Evolutionary conservation across 371 early-diverging fungal genomes (phyloP), one percentile per base, ranked within the genome.

Genomic region (Basidiobolus heterosporus): DNA sequence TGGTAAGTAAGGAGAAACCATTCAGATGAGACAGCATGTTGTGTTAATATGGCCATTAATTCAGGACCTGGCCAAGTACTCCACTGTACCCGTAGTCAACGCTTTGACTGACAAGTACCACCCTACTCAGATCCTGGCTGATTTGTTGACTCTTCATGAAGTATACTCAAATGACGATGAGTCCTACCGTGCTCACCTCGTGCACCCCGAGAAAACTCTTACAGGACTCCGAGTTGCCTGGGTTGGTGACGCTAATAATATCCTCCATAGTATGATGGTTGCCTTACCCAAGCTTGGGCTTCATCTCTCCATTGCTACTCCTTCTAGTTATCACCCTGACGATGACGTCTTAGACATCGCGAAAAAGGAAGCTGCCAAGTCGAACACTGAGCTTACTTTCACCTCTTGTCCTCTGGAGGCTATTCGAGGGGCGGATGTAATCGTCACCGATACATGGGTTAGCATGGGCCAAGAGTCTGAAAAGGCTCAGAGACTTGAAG

Each of bases 211-310:
- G 14, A 64, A 77, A 38, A 72, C 74, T 0, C 56, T 87, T 22
- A 66, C 67, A 14, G 78, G 78, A 0, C 60, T 85, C 13, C 75
- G 74, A 22, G 77, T 91, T 15, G 90, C 92, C 11, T 96, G 95
- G 94, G 80, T 96, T 5, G 97, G 97, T 44, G 97, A 96, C 59
- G 81, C 85, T 21, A 96, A 96, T 67, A 96, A 96, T 63, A 85
- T 96, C 30, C 62, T 91, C 19, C 84, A 89, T 56, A 87, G 88
- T 52, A 70, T 93, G 55, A 61, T 94, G 49, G 74, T 85, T 6
- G 73, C 89, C 6, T 66, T 89, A 54, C 92, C 93, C 24, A 87
- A 91, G 53, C 63, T 88, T 39, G 94, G 94, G 7, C 70, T 90
- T 52, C 61, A 74, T 51, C 64, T 94, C 44, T 55, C 74, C 17